Base-by-base conservation (phyloP, 306 rosid species). In the Glycine tomentella region DNA sequence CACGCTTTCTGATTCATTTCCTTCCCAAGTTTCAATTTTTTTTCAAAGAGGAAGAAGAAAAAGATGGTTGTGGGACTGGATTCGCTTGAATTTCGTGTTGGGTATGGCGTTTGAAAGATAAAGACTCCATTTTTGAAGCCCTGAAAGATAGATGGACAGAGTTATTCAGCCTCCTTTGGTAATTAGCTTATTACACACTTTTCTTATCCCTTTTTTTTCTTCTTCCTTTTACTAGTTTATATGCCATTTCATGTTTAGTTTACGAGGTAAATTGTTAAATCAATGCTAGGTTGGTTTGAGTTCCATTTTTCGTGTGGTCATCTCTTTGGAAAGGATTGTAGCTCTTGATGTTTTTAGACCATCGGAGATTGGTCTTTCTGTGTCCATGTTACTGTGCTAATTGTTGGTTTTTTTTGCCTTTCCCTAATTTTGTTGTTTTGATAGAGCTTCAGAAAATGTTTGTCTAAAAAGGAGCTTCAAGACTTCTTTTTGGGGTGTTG, bases 161-260 rank as follows among this genome's bases (percentile, higher is more conserved):
- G 80, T 90, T 87, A 82, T 93, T 78, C 97, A 93, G 72, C 96
- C 97, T 65, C 97, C 97, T 81, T 62, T 93, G 94, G 97, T 93
- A 91, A 86, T 83, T 83, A 81, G 14, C 58, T 82, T 57, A 49
- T 56, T 36, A 3, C 0, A 48, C 4, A 1, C 11, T 38, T 72
- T 72, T 56, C 48, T 53, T 70, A 72, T 17, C 58, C 58, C 40
- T 7, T 53, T 52, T 16, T 61, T 48, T 9, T n/a, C n/a, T 53
- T 52, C 69, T 16, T 61, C 42, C 55, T 50, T 68, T 25, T 45
- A 42, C 25, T 80, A 72, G 25, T 83, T 87, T 79, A 45, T 34
- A 25, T 76, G 38, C 51, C 83, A 40, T 74, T 59, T 46, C 80
- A 68, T 81, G 40, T 52, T 40, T 72, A 57, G 58, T 64, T 75